Conservation (phyloP, 2,329 filamentous ascomycete species). For the Pseudopithomyces maydicus region DNA sequence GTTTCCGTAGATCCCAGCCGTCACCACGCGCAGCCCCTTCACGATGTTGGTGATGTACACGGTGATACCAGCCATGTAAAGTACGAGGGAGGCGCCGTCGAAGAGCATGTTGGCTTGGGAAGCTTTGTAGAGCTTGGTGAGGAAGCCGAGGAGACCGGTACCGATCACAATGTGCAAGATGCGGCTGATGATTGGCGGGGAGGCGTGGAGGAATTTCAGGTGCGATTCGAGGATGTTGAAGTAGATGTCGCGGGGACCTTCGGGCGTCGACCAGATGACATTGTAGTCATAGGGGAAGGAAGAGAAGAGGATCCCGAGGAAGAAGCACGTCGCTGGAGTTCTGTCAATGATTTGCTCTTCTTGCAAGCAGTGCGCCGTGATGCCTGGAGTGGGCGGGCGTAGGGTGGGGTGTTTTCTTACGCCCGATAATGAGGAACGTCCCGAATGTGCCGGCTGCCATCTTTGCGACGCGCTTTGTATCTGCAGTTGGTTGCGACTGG, state of each 20-base stretch:
- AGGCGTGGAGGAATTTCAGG: slow-evolving; percentile 87
- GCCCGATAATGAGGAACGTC: slow-evolving; percentile 94
- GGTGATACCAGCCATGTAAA: slow-evolving; percentile 84
- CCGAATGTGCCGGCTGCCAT: slow-evolving; percentile 70
- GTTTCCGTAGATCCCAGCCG: slow-evolving; percentile 68
- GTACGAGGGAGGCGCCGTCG: slow-evolving; percentile 73
- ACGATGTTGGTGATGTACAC: slow-evolving; percentile 97
- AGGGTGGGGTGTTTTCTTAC: slow-evolving; percentile 61
- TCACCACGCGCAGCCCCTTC: slow-evolving; percentile 87
- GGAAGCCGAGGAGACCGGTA: slow-evolving; percentile 84
- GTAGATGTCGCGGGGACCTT: slow-evolving; percentile 67
- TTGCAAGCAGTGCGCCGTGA: neutral
- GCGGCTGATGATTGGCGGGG: slow-evolving; percentile 87
- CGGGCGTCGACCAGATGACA: slow-evolving; percentile 76
- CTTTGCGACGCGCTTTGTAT: slow-evolving; percentile 13
- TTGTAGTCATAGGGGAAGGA: slow-evolving; percentile 95
- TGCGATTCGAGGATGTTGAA: slow-evolving; percentile 87
- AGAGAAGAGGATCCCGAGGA: slow-evolving; percentile 96
- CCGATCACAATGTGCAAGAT: slow-evolving; percentile 93
- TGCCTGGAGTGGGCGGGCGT: slow-evolving; percentile 7
- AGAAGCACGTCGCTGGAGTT: slow-evolving; percentile 76
- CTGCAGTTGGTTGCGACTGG: slow-evolving; percentile 10
- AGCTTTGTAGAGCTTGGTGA: slow-evolving; percentile 93
- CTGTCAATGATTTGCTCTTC: slow-evolving; percentile 15
- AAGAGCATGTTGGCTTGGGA: slow-evolving; percentile 96